Percentiles rank a stretch among this genome's conserved stretches.
Evolutionary conservation across 2,329 filamentous ascomycete species (phyloP).

Genomic region (Talaromyces sp.): DNA sequence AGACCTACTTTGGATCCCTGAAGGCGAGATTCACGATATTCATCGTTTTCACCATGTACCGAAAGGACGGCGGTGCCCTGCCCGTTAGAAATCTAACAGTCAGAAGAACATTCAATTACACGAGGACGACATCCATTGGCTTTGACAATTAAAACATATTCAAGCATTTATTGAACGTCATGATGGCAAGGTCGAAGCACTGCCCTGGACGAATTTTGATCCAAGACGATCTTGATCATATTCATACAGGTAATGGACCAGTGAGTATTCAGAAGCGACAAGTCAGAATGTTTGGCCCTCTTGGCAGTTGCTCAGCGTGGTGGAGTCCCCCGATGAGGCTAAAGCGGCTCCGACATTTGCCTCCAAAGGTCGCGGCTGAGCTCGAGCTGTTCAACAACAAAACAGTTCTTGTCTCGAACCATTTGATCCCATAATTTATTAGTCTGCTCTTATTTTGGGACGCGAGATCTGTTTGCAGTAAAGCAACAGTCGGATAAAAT

Average conservation of each 20-base stretch:
- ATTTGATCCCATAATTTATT: too few relatives aligned
- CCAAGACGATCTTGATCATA: neutral
- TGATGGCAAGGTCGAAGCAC: neutral
- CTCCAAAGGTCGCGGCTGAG: neutral
- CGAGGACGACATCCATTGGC: neutral
- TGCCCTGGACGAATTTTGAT: neutral
- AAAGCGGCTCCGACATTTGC: neutral
- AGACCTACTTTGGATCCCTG: neutral
- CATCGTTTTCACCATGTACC: neutral
- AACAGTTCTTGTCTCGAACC: neutral
- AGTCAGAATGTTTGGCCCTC: neutral
- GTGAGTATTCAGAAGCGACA: neutral
- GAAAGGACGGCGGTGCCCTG: neutral
- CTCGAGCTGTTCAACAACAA: neutral
- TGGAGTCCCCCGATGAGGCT: slow-evolving; percentile 3
- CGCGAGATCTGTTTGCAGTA: too few relatives aligned
- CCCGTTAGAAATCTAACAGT: too few relatives aligned
- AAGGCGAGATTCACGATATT: neutral
- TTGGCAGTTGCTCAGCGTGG: neutral
- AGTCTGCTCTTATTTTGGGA: too few relatives aligned
- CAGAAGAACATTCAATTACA: neutral
- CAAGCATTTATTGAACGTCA: neutral
- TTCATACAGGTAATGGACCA: neutral
- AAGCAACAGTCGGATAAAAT: slow-evolving; percentile 28
- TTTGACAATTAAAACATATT: neutral